Evolutionary conservation across 441 rosid species (phyloP).

Genomic region (Gossypium aridum): DNA sequence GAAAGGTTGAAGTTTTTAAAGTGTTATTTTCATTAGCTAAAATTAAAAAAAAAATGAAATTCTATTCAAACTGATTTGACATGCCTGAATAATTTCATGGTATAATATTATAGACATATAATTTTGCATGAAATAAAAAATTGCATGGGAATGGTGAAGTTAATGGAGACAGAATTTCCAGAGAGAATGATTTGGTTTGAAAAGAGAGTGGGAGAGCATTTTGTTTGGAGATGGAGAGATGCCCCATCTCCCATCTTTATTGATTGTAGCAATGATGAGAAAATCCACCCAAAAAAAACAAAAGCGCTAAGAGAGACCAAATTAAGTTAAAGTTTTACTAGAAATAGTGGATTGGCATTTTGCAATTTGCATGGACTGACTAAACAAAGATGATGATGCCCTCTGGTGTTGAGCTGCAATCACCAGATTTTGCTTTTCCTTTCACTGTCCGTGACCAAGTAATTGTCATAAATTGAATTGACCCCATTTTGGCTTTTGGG

Average conservation of each 20-base stretch:
- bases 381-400: neutral
- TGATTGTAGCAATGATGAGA: slow-evolving; percentile 62
- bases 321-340: slow-evolving; percentile 16
- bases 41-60: too few relatives aligned
- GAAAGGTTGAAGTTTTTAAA: too few relatives aligned
- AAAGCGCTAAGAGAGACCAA: slow-evolving; percentile 6
- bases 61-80: too few relatives aligned
- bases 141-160: neutral
- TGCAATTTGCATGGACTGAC: slow-evolving; percentile 9
- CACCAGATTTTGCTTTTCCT: slow-evolving; percentile 19
- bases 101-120: too few relatives aligned
- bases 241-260: slow-evolving; percentile 24
- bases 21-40: too few relatives aligned
- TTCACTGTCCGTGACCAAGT: slow-evolving; percentile 19
- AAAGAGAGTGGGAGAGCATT: slow-evolving; percentile 28
- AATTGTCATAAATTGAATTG: neutral
- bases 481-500: slow-evolving; percentile 13
- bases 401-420: slow-evolving; percentile 19
- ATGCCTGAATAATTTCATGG: too few relatives aligned
- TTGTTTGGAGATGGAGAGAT: slow-evolving; percentile 24
- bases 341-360: slow-evolving; percentile 23
- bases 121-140: too few relatives aligned
- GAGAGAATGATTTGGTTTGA: slow-evolving; percentile 58
- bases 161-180: slow-evolving; percentile 67
- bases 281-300: slow-evolving; percentile 35